A percentile compares a stretch with the other conserved stretches of the same genome.
Conservation (phyloP, 1,139 yeast species). For the Kodamaea sp. region DNA sequence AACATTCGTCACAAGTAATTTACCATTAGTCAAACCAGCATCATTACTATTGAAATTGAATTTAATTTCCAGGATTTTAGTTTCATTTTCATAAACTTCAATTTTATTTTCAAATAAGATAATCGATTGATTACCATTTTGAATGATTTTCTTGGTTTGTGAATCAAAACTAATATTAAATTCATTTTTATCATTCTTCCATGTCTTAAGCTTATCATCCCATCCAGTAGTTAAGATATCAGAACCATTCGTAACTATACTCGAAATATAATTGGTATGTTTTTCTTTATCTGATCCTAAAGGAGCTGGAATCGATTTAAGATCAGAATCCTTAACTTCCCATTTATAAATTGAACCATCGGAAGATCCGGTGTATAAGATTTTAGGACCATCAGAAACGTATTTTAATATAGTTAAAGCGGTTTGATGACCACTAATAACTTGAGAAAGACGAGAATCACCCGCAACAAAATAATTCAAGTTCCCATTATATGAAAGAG, state of each 20-base stretch:
- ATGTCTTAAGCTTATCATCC: conserved; percentile 74
- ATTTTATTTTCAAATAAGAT: conserved; percentile 50
- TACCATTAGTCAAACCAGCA: conserved; percentile 28
- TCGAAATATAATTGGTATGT: conserved; percentile 61
- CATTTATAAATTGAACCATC: conserved; percentile 75
- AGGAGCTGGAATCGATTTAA: conserved; percentile 28
- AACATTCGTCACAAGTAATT: conserved; percentile 51
- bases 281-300: conserved; percentile 28
- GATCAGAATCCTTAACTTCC: conserved; percentile 31
- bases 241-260: conserved; percentile 25
- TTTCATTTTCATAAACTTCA: conserved; percentile 28
- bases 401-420: conserved; percentile 54
- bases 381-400: conserved; percentile 11
- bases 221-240: conserved; percentile 63
- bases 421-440: conserved; percentile 76
- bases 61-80: conserved; percentile 20
- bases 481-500: conserved; percentile 71
- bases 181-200: conserved; percentile 31
- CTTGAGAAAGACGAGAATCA: conserved; percentile 37
- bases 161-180: conserved; percentile 34
- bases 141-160: conserved; percentile 63
- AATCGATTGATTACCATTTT: conserved; percentile 24
- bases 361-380: conserved; percentile 67
- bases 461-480: conserved; percentile 53
- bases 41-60: conserved; percentile 40